Conservation (phyloP, 495 filamentous ascomycete species). For the Podospora anserina region DNA sequence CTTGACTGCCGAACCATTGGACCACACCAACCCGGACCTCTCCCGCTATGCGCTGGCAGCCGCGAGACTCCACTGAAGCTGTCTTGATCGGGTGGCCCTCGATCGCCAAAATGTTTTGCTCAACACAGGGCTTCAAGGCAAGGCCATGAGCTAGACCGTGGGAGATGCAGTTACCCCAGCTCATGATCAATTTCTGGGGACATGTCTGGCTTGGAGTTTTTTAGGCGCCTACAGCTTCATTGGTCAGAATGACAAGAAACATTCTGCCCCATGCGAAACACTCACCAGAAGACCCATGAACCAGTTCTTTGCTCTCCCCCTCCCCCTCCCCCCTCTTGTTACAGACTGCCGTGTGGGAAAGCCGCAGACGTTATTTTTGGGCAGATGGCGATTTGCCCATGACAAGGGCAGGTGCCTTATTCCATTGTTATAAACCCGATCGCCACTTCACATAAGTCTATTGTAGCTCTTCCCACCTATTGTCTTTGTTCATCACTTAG, state of each 20-base stretch:
- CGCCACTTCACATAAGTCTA: conserved; percentile 10
- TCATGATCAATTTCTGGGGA: conserved; percentile 5
- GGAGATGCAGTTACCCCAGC: conserved; percentile 2
- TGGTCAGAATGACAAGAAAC: conserved; percentile 32
- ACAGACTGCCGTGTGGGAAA: conserved; percentile 4
- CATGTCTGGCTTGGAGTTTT: conserved; percentile 19
- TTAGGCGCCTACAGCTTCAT: conserved; percentile 36
- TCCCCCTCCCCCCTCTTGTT: conserved; percentile 18
- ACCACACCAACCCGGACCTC: conserved; percentile 22
- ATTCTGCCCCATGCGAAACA: conserved; percentile 35
- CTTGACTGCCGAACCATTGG: conserved; percentile 29
- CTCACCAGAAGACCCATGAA: conserved; percentile 19
- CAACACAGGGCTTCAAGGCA: conserved; percentile 16
- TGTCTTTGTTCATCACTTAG: conserved; percentile 21
- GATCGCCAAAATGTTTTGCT: background rate
- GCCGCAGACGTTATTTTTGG: background rate
- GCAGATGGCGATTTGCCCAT: background rate
- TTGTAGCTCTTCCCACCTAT: conserved; percentile 3
- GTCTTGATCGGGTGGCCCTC: conserved; percentile 2
- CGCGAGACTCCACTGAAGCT: background rate
- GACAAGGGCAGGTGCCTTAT: conserved; percentile 4
- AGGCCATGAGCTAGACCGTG: conserved; percentile 2
- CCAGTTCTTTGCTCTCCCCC: conserved; percentile 22
- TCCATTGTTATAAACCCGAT: conserved; percentile 21
- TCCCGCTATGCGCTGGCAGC: conserved; percentile 31